Percentiles rank a stretch among this genome's conserved stretches.
Conservation (phyloP, 805 yeast genomes). For the Candida sphagnicola region DNA sequence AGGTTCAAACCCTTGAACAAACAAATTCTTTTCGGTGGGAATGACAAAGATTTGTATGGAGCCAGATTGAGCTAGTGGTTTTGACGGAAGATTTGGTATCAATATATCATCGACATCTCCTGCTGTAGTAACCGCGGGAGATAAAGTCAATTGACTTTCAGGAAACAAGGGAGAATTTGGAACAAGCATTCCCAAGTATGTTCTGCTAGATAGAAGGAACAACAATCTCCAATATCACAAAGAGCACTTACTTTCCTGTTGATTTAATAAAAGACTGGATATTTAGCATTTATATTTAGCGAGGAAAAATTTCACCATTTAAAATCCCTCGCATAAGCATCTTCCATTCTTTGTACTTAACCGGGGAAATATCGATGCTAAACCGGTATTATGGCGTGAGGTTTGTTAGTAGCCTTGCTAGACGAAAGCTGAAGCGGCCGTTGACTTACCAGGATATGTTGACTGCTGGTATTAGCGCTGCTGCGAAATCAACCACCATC, state of each 20-base stretch:
- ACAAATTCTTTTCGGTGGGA: slow-evolving; percentile 76
- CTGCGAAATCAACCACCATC: not conserved
- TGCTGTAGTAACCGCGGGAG: slow-evolving; percentile 7
- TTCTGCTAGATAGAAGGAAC: not conserved
- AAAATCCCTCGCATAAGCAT: too few species aligned
- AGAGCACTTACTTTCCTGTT: too few species aligned
- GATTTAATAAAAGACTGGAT: too few species aligned
- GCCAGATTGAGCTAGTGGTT: slow-evolving; percentile 57
- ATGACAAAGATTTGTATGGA: slow-evolving; percentile 68
- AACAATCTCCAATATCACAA: too few species aligned
- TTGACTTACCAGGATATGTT: not conserved
- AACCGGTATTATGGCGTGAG: not conserved
- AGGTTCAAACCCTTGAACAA: slow-evolving; percentile 75
- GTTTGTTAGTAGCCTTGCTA: not conserved
- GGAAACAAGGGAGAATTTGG: slow-evolving; percentile 27
- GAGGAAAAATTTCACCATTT: too few species aligned
- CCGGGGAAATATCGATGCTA: too few species aligned
- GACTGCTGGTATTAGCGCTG: not conserved
- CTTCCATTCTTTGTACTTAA: too few species aligned
- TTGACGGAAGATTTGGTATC: slow-evolving; percentile 47
- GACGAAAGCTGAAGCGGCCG: not conserved
- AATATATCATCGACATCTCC: slow-evolving; percentile 12
- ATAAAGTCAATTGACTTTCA: slow-evolving; percentile 19
- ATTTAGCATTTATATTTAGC: too few species aligned
- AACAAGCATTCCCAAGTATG: not conserved